These are phyloP conservation scores for Salix koriyanagi DNA, from an alignment of 345 rosid species.

Conservation along the genomic window DNA sequence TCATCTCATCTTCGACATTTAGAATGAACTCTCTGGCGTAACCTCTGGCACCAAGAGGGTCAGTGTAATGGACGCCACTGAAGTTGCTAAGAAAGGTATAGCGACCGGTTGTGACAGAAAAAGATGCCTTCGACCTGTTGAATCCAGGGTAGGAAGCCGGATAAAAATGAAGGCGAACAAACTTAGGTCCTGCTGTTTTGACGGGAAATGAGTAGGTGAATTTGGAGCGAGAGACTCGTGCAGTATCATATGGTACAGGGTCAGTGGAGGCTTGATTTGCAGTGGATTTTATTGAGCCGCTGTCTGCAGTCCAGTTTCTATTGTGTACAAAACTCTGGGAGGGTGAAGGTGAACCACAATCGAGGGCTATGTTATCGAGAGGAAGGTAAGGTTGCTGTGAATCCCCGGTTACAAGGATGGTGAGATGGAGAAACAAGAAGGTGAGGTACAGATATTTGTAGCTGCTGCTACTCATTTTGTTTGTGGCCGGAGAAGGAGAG, in stretches of 20 bases:
- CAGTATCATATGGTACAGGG: conserved; percentile 14
- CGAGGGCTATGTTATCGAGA: not conserved
- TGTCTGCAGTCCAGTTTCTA: too few species aligned
- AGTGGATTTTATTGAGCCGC: fast-evolving
- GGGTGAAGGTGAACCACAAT: not conserved
- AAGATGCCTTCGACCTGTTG: conserved; percentile 7
- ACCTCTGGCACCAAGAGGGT: not conserved
- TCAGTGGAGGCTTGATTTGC: too few species aligned
- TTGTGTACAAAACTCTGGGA: not conserved
- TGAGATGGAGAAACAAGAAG: not conserved
- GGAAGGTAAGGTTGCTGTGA: not conserved
- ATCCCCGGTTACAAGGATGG: not conserved
- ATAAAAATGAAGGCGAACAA: conserved; percentile 26
- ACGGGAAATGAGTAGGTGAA: conserved; percentile 27
- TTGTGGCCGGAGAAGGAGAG: not conserved
- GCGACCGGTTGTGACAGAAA: conserved; percentile 18
- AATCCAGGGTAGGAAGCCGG: not conserved
- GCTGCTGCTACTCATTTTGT: not conserved
- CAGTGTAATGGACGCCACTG: conserved; percentile 12
- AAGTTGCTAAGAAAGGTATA: conserved; percentile 29
- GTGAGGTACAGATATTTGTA: not conserved
- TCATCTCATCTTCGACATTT: not conserved
- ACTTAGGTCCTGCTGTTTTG: conserved; percentile 9
- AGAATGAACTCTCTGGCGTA: conserved; percentile 13
- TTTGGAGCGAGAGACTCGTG: conserved; percentile 18